Evolutionary conservation across 108 stramenopile species (phyloP).

Genomic region (Cyclotella choctawhatcheeana): DNA sequence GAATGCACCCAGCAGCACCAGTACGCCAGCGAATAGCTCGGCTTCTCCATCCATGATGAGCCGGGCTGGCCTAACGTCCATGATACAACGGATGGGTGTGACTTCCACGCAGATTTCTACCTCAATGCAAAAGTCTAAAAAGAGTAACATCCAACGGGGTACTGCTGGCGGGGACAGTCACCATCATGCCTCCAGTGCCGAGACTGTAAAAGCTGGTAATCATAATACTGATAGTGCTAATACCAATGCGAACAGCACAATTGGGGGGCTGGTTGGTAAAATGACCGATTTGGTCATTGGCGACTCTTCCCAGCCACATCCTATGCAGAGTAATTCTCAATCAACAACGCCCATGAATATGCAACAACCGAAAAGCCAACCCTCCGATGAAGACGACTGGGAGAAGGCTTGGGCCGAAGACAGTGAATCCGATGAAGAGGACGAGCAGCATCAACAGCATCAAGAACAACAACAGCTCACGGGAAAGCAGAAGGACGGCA

Average conservation of each 20-base stretch:
- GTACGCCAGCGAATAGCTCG: not conserved
- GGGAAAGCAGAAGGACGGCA: too few relatives aligned
- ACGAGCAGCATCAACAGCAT: slow-evolving; percentile 14
- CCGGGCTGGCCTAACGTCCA: slow-evolving; percentile 41
- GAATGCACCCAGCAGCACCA: not conserved
- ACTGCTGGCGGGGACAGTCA: not conserved
- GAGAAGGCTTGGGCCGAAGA: slow-evolving; percentile 57
- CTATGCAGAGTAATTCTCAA: not conserved
- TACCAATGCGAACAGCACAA: not conserved
- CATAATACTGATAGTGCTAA: too few relatives aligned
- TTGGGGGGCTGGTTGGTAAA: not conserved
- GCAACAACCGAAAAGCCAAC: slow-evolving; percentile 12
- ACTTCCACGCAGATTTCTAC: not conserved
- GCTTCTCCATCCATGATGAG: slow-evolving; percentile 31
- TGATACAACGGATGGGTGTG: slow-evolving; percentile 41
- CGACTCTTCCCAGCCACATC: slow-evolving; percentile 3
- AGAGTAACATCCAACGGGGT: not conserved
- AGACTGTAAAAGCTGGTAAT: too few relatives aligned
- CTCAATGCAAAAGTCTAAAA: not conserved
- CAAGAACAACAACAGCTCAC: not conserved
- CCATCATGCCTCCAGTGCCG: not conserved
- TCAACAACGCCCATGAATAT: not conserved
- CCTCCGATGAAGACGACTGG: slow-evolving; percentile 55
- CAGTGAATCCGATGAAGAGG: slow-evolving; percentile 41
- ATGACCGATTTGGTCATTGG: slow-evolving; percentile 10